Base-by-base conservation (phyloP, 352 stramenopile species). In the Albugo laibachii region DNA sequence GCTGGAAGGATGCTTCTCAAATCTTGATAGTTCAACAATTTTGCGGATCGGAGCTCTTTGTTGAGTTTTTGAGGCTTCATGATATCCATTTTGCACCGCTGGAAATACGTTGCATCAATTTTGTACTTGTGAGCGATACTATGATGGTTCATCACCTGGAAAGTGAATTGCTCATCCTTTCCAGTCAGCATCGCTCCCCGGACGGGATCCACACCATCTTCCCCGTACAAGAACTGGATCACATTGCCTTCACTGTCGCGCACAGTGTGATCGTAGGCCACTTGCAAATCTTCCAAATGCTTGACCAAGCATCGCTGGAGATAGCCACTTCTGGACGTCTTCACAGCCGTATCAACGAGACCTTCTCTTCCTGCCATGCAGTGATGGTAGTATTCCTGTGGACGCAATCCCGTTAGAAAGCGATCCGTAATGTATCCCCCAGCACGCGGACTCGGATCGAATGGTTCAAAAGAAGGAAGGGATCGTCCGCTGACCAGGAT, bases 311-410 rank as follows among this genome's bases (percentile, higher is more conserved):
- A 99, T 47, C 96, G 80, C 69, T 99, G 95, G 13, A 99, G 68
- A 61, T 99, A 99, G 44, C 96, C 96, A 59, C 92, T 98, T 36
- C 95, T 84, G 53, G 87, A 97, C 3, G 96, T 99, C 73, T 99
- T 99, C n/a, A 99, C 95, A 45, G 96, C 95, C 27, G 96, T 99
- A 65, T 97, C 92, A 20, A 98, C 88, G 34, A 98, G 64, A 62
- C 96, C 96, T 75, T 99, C 96, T 56, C 96, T 77, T 13, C 96
- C 96, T 53, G 94, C 94, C 96, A 99, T 99, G 67, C 95, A 99
- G 80, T 99, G 96, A 62, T 99, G 98, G 70, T 99, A 99, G 69
- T 99, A 99, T 66, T 99, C 96, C 65, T 99, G 81, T 19, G 81
- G 83, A 21, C 81, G 69, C 46, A 95, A 63, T 42, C 96, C 96